Conservation (phyloP, 495 filamentous ascomycete species). For the Pyrenopolyporus hunteri region DNA sequence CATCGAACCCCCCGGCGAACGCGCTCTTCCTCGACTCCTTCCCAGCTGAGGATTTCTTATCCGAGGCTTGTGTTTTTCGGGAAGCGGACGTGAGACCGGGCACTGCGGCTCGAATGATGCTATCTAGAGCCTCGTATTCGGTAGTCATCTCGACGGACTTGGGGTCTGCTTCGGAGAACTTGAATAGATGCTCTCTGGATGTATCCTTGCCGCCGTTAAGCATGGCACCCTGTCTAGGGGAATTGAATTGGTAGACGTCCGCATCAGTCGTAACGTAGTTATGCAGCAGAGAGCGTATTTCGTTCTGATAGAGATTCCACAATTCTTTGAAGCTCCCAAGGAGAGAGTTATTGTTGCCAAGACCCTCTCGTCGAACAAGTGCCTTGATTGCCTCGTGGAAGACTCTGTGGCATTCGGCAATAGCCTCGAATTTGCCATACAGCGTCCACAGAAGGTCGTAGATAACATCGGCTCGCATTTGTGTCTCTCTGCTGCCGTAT, state of each 20-base stretch:
- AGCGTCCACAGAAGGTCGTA: slow-evolving; percentile 89
- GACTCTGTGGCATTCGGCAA: slow-evolving; percentile 93
- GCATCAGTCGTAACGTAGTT: slow-evolving; percentile 97
- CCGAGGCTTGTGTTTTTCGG: slow-evolving; percentile 58
- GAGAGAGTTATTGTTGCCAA: slow-evolving; percentile 62
- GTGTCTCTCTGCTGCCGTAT: slow-evolving; percentile 68
- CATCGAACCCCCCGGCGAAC: slow-evolving; percentile 63
- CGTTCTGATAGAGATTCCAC: slow-evolving; percentile 79
- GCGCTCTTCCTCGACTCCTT: slow-evolving; percentile 50
- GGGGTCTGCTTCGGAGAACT: slow-evolving; percentile 80
- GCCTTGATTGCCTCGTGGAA: slow-evolving; percentile 87
- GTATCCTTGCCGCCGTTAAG: slow-evolving; percentile 61
- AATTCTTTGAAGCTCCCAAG: slow-evolving; percentile 86
- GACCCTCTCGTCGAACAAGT: slow-evolving; percentile 77
- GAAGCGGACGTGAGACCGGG: slow-evolving; percentile 88
- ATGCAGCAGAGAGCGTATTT: slow-evolving; percentile 91
- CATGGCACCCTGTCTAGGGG: slow-evolving; percentile 47
- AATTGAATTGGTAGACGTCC: slow-evolving; percentile 64
- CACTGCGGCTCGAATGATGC: slow-evolving; percentile 87
- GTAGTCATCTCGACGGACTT: slow-evolving; percentile 74
- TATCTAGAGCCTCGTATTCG: slow-evolving; percentile 89
- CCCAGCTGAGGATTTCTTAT: slow-evolving; percentile 49
- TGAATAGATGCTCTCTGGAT: slow-evolving; percentile 85
- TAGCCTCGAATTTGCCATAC: slow-evolving; percentile 95
- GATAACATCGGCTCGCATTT: slow-evolving; percentile 78